Percentiles rank a stretch among this genome's conserved stretches.
These are phyloP conservation scores for Tuber microsphaerosporum DNA, from an alignment of 495 filamentous ascomycete species.

Conservation along the genomic window DNA sequence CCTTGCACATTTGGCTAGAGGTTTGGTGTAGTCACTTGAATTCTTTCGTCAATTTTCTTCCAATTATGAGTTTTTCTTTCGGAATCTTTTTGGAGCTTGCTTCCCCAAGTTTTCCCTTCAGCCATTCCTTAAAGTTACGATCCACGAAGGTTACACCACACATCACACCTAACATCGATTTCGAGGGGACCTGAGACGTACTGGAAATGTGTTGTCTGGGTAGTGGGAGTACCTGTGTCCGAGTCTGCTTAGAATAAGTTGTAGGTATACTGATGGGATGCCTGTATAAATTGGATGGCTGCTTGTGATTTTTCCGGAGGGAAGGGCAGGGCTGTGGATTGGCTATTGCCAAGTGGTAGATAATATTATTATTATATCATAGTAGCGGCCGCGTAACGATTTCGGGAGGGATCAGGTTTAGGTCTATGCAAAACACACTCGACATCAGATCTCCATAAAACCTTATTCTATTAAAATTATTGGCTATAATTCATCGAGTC, in stretches of 20 bases:
- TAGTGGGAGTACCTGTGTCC: not conserved
- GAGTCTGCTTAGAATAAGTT: not conserved
- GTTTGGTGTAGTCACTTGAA: not conserved
- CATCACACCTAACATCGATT: not conserved
- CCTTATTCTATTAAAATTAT: not conserved
- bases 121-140: conserved; percentile 15
- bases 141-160: conserved; percentile 66
- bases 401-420: not conserved
- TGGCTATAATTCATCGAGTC: accelerated
- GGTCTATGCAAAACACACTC: not conserved
- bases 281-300: not conserved
- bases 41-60: conserved; percentile 25
- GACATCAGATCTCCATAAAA: not conserved
- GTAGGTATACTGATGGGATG: not conserved
- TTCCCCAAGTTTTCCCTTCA: conserved; percentile 4
- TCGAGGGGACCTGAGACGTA: not conserved
- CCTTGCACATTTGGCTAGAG: not conserved
- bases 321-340: not conserved
- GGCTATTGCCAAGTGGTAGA: not conserved
- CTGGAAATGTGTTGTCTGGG: not conserved
- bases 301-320: not conserved
- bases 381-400: too few species aligned
- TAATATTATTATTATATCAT: too few species aligned
- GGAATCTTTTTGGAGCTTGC: not conserved
- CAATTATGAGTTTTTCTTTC: conserved; percentile 10